Conservation (phyloP, 1,284 basidiomycete species). For the Cystobasidium sp. region DNA sequence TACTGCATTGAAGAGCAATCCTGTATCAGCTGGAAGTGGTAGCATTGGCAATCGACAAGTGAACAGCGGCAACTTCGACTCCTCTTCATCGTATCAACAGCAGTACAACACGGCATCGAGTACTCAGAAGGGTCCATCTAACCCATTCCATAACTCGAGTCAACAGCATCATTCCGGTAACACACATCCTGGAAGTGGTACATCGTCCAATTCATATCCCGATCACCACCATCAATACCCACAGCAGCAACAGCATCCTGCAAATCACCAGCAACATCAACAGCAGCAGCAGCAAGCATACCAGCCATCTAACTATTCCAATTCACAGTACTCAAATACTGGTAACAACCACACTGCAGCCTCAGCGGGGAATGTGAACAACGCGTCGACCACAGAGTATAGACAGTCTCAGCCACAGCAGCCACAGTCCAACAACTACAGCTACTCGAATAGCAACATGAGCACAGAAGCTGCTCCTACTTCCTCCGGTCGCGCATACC, state of each 20-base stretch:
- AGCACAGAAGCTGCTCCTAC: background rate
- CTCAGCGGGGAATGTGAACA: background rate
- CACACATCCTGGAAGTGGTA: background rate
- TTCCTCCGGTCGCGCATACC: background rate
- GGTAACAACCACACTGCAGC: background rate
- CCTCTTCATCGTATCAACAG: no score
- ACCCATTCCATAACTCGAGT: background rate
- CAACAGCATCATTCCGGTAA: background rate
- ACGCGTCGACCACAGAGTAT: background rate
- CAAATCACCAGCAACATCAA: background rate
- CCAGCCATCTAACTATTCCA: slow-evolving; percentile 4
- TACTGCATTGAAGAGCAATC: background rate
- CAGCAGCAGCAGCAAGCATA: slow-evolving; percentile 6
- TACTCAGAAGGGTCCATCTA: no score
- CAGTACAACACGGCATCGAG: no score
- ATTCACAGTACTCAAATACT: background rate
- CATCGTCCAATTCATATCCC: background rate
- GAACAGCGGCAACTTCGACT: no score
- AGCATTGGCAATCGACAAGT: no score
- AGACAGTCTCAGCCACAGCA: background rate
- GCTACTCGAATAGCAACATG: background rate
- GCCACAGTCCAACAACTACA: background rate
- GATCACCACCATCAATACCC: background rate
- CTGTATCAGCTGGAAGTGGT: no score
- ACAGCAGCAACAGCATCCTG: background rate